Percentiles rank a stretch among this genome's conserved stretches.
phyloP scores from a whole-genome alignment of 768 basidiomycete species.

The Pulveroboletus sp. region DNA sequence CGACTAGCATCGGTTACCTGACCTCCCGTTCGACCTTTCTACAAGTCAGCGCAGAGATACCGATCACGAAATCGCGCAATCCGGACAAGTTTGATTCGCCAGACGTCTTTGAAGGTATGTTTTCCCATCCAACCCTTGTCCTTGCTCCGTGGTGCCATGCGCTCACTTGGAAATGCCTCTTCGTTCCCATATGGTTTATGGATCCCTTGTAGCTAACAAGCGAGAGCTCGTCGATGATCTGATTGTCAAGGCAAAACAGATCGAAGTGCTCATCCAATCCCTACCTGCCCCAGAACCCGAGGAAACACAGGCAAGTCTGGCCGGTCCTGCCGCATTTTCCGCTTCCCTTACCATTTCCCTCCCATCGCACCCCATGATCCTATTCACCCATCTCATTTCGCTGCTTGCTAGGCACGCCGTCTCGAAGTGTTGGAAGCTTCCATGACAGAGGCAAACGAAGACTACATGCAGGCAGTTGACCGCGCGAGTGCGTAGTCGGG shows the following conservation, averaged over 20 bases:
- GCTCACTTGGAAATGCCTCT: background rate
- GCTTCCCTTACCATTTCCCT: background rate
- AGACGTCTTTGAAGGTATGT: conserved; percentile 71
- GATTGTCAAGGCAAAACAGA: conserved; percentile 83
- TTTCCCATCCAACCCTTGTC: background rate
- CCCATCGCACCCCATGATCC: background rate
- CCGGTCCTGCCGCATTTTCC: too few relatives aligned
- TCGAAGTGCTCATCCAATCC: conserved; percentile 79
- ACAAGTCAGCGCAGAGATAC: conserved; percentile 75
- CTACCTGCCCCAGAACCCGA: conserved; percentile 78
- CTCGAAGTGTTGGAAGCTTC: conserved; percentile 65
- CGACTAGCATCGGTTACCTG: conserved; percentile 76
- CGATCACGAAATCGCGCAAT: conserved; percentile 79
- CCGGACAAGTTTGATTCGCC: conserved; percentile 69
- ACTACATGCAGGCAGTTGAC: conserved; percentile 69
- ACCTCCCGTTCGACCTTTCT: conserved; percentile 72
- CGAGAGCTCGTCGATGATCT: conserved; percentile 83
- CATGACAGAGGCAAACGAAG: conserved; percentile 69
- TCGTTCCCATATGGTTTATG: background rate
- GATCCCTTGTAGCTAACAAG: conserved; percentile 73
- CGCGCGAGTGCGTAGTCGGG: conserved; percentile 62
- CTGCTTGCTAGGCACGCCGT: conserved; percentile 52
- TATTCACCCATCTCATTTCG: too few relatives aligned
- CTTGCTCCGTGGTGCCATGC: too few relatives aligned
- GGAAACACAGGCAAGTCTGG: conserved; percentile 54